These are phyloP conservation scores for Tolypocladium capitatum DNA, from an alignment of 2,329 filamentous ascomycete species.

Conservation along the genomic window DNA sequence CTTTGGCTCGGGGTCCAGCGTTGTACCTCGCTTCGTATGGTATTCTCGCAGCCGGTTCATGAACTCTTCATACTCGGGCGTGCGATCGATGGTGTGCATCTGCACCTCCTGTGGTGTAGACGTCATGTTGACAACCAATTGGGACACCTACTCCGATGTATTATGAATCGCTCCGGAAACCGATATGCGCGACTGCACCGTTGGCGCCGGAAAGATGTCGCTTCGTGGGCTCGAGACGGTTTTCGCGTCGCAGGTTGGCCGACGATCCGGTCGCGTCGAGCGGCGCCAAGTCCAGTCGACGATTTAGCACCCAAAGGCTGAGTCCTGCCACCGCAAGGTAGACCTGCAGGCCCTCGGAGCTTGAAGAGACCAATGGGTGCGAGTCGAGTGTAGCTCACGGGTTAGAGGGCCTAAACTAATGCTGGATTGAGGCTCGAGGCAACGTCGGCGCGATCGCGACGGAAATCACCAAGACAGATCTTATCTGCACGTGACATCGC, in stretches of 20 bases:
- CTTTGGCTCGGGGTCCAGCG: conserved; percentile 68
- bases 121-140: conserved; percentile 6
- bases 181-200: not conserved
- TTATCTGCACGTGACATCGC: conserved; percentile 9
- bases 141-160: not conserved
- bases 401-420: not conserved
- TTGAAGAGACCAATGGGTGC: not conserved
- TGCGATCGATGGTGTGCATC: conserved; percentile 39
- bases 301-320: not conserved
- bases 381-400: not conserved
- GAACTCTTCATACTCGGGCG: conserved; percentile 65
- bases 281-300: not conserved
- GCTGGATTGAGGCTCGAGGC: not conserved
- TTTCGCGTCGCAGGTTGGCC: conserved; percentile 1
- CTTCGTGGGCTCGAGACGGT: not conserved
- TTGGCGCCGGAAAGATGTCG: not conserved
- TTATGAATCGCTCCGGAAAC: not conserved
- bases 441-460: conserved; percentile 9
- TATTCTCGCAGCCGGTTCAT: conserved; percentile 60
- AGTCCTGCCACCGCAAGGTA: not conserved
- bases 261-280: not conserved
- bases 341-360: not conserved
- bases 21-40: conserved; percentile 66
- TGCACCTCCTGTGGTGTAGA: conserved; percentile 21
- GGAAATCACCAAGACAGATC: conserved; percentile 5